These are phyloP conservation scores for Picea glauca DNA, from an alignment of 75 land plant genomes.

Conservation along the genomic window DNA sequence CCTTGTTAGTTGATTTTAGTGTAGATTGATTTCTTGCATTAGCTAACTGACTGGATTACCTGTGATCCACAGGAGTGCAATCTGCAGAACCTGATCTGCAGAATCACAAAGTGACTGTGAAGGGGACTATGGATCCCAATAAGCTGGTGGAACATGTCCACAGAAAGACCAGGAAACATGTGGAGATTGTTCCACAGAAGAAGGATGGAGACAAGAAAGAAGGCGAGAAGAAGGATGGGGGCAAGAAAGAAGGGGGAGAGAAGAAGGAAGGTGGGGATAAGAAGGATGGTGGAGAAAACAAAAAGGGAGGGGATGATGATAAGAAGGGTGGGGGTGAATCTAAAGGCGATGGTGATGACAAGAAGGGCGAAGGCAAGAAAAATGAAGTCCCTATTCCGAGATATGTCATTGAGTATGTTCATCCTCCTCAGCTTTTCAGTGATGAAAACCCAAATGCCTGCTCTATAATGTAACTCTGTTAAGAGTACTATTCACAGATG, in stretches of 20 bases:
- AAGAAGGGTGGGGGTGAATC: slow-evolving; percentile 13
- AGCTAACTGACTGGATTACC: neutral
- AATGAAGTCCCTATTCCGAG: slow-evolving; percentile 11
- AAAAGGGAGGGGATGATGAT: slow-evolving; percentile 7
- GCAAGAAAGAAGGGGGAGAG: slow-evolving; percentile 25
- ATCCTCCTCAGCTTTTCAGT: slow-evolving; percentile 31
- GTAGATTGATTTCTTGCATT: neutral
- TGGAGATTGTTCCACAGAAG: slow-evolving; percentile 50
- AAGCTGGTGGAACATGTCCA: slow-evolving; percentile 47
- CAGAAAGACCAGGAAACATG: slow-evolving; percentile 49
- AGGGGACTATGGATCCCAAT: slow-evolving; percentile 60
- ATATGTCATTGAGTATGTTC: slow-evolving; percentile 15
- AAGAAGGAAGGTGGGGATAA: slow-evolving; percentile 25
- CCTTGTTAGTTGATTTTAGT: neutral
- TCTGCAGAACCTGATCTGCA: slow-evolving; percentile 37
- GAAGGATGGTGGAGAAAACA: slow-evolving; percentile 19
- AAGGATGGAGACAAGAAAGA: slow-evolving; percentile 7
- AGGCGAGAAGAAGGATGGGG: slow-evolving; percentile 20
- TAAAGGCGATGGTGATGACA: neutral
- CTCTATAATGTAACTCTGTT: slow-evolving; percentile 20
- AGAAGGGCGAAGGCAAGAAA: slow-evolving; percentile 11
- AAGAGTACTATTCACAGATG: neutral
- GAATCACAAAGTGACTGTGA: slow-evolving; percentile 39
- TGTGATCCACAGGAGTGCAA: slow-evolving; percentile 43
- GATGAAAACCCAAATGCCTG: slow-evolving; percentile 39